These are phyloP conservation scores for Phytophthora pluvialis DNA, from an alignment of 352 stramenopile species.

Conservation along the genomic window DNA sequence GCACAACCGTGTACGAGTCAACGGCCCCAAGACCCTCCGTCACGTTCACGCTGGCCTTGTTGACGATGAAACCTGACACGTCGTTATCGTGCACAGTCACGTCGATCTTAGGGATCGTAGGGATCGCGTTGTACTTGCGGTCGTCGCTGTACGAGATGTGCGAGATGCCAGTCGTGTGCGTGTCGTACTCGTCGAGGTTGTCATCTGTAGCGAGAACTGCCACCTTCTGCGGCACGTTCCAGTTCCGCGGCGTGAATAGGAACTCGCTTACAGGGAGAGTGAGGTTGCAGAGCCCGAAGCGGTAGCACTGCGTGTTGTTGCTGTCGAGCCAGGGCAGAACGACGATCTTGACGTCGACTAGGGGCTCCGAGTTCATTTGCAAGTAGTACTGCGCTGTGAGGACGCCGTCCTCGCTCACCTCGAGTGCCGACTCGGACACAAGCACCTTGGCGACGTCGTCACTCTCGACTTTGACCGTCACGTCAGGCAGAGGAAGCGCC, in stretches of 20 bases:
- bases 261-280: constrained; percentile 60
- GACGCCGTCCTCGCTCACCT: constrained; percentile 64
- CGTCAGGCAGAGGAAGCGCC: constrained; percentile 37
- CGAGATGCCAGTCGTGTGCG: constrained; percentile 69
- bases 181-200: constrained; percentile 68
- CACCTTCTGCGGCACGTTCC: constrained; percentile 67
- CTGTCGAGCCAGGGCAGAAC: constrained; percentile 71
- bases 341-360: constrained; percentile 65
- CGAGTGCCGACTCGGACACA: constrained; percentile 59
- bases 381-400: constrained; percentile 55
- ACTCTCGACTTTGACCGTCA: constrained; percentile 62
- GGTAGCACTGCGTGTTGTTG: constrained; percentile 69
- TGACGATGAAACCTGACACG: constrained; percentile 54
- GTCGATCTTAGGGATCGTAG: constrained; percentile 60
- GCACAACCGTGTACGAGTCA: constrained; percentile 62
- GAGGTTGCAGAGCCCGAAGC: constrained; percentile 76
- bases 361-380: constrained; percentile 63
- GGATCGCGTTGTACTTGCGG: constrained; percentile 67
- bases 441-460: constrained; percentile 66
- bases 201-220: constrained; percentile 67
- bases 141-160: constrained; percentile 73
- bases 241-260: constrained; percentile 67
- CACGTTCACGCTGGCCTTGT: constrained; percentile 48
- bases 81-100: constrained; percentile 75
- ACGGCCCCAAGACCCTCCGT: constrained; percentile 45